phyloP scores from a whole-genome alignment of 169 alveolate species.

The Plasmodium sp. region DNA sequence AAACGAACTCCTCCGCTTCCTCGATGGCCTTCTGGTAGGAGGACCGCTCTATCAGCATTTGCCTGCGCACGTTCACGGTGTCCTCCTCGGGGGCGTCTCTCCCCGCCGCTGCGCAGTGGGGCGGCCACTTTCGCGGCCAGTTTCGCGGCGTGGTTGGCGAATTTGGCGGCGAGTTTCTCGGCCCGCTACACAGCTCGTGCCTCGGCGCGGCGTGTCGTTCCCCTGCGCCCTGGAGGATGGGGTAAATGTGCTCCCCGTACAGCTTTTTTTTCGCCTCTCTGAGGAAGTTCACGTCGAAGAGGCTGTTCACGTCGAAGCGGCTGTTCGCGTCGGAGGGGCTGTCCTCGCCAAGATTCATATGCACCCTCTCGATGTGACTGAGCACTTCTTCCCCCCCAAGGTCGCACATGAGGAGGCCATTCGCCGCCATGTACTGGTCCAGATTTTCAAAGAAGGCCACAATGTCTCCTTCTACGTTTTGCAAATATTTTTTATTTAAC shows the following conservation, averaged over 20 bases:
- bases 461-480: constrained; percentile 16
- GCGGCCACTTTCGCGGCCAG: background rate
- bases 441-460: constrained; percentile 50
- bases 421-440: constrained; percentile 40
- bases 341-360: background rate
- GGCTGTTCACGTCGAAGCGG: constrained; percentile 29
- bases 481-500: constrained; percentile 22
- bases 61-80: constrained; percentile 76
- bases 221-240: constrained; percentile 49
- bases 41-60: constrained; percentile 78
- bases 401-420: constrained; percentile 66
- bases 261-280: constrained; percentile 76
- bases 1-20: constrained; percentile 74
- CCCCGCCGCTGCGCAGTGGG: background rate
- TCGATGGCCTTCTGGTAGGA: constrained; percentile 71
- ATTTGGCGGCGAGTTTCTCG: background rate
- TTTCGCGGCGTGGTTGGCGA: background rate
- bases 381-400: constrained; percentile 52
- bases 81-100: background rate
- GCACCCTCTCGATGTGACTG: constrained; percentile 16
- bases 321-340: background rate
- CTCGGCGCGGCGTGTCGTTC: background rate
- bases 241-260: constrained; percentile 80
- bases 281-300: constrained; percentile 78
- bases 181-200: background rate